Base-by-base conservation (phyloP, 805 yeast genomes). In the Candida morakotiae region DNA sequence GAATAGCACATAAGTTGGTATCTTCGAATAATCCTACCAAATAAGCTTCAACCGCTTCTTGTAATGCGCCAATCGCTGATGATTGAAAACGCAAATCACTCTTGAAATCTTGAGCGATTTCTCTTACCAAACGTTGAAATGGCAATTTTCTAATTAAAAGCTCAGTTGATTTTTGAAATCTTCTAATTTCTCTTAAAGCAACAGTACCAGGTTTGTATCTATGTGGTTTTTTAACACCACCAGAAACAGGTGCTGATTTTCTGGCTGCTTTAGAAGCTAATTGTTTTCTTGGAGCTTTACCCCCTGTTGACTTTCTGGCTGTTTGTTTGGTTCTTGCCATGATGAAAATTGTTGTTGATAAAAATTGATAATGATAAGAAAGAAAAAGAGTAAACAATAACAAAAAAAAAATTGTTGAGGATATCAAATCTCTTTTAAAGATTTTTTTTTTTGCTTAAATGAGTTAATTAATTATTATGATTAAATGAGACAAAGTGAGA, bases 31-130 rank as follows among this genome's bases (percentile, higher is more conserved):
- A 71, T 44, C 96, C 87, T 38, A 91, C 96, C 56, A 93, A 76
- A 79, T 88, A 93, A 59, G 97, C 97, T 77, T 91, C 98, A 46
- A 91, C 96, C 47, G 98, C 89, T 73, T 93, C 98, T 70, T 91
- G 98, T 56, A 91, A 75, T 52, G 98, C 98, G 71, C 95, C 89
- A 51, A 91, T 84, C 50, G 98, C 98, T 50, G 95, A 85, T 40
- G 96, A 85, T 69, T 91, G 97, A 83, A 93, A 91, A 77, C 96
- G 83, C 68, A 88, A 78, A 62, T 85, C 94, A 54, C 91, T 80
- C 75, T 83, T 84, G 79, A 85, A 84, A 64, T 88, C 96, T 68
- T 84, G 91, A 47, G 96, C 95, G 47, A 91, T 87, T 71, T 89
- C 96, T 68, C 96, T 79, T 41, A 89, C 96, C 62, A 89, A 78